Conservation (phyloP, 1,284 basidiomycete genomes). For the Papiliotrema terrestris region DNA sequence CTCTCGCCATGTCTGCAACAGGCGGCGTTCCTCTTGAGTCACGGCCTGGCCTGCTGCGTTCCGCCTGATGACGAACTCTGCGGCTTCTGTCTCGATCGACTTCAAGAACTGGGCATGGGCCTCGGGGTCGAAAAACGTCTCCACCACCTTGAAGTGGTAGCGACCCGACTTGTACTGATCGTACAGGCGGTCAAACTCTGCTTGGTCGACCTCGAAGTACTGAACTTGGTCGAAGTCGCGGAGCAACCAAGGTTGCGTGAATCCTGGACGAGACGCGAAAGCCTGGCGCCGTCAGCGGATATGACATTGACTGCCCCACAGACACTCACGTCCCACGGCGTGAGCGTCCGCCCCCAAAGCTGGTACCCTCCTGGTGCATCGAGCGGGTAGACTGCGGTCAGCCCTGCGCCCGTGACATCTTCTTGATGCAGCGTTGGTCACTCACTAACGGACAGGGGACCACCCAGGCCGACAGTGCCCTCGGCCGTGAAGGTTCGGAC, state of each 20-base stretch:
- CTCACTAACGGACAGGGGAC: slow-evolving; percentile 31
- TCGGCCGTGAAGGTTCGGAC: slow-evolving; percentile 45
- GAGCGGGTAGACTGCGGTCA: slow-evolving; percentile 63
- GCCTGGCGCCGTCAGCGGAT: slow-evolving; percentile 50
- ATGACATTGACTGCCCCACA: slow-evolving; percentile 5
- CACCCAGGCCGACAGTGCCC: slow-evolving; percentile 56
- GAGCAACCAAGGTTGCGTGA: slow-evolving; percentile 60
- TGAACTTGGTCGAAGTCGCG: slow-evolving; percentile 63
- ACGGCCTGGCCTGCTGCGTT: slow-evolving; percentile 22
- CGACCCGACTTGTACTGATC: slow-evolving; percentile 60
- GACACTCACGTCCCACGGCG: slow-evolving; percentile 48
- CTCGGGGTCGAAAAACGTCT: slow-evolving; percentile 55
- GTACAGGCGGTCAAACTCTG: slow-evolving; percentile 52
- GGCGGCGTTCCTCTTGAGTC: slow-evolving; percentile 45
- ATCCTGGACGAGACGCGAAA: slow-evolving; percentile 45
- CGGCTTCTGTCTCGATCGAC: slow-evolving; percentile 51
- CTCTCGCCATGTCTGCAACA: slow-evolving; percentile 47
- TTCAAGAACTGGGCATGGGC: slow-evolving; percentile 54
- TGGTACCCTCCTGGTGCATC: slow-evolving; percentile 66
- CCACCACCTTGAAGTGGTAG: slow-evolving; percentile 57
- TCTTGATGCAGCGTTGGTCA: neutral
- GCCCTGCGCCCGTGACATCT: slow-evolving; percentile 22
- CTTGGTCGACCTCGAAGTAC: slow-evolving; percentile 35
- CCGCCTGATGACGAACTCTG: slow-evolving; percentile 50
- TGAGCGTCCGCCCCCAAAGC: slow-evolving; percentile 52